Evolutionary conservation across 345 rosid species (phyloP).

Genomic region (Boechera retrofracta): DNA sequence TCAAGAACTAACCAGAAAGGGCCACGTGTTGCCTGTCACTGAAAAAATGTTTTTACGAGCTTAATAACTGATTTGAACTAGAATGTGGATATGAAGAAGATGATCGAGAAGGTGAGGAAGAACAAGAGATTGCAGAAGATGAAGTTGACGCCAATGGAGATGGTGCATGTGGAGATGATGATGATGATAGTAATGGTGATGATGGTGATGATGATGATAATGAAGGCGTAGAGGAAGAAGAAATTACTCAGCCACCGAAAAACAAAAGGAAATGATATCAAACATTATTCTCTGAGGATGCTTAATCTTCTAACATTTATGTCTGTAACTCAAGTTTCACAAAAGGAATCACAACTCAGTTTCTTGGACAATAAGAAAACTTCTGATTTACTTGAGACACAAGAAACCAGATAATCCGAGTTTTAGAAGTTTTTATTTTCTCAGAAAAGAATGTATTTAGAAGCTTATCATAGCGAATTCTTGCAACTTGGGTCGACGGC

Average conservation of each 20-base stretch:
- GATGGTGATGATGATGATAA: no score
- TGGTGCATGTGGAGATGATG: no score
- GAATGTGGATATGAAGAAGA: no score
- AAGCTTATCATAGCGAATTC: not conserved
- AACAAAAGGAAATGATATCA: no score
- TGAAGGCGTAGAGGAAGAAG: no score
- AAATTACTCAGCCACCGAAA: no score
- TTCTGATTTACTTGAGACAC: not conserved
- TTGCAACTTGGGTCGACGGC: constrained; percentile 28
- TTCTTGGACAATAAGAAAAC: not conserved
- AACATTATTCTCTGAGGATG: not conserved
- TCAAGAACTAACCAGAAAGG: not conserved
- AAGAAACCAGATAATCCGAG: not conserved
- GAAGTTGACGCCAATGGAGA: no score
- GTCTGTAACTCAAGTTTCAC: not conserved
- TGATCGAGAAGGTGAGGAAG: no score
- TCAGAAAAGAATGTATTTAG: not conserved
- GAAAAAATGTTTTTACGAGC: no score
- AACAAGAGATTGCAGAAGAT: no score
- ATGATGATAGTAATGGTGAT: no score
- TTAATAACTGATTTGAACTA: no score
- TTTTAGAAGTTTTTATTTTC: not conserved
- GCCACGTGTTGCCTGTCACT: constrained; percentile 2
- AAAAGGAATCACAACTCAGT: not conserved
- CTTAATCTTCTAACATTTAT: not conserved